Evolutionary conservation across 2,329 filamentous ascomycete genomes (phyloP).

Genomic region (Penicillium fuscoglaucum): DNA sequence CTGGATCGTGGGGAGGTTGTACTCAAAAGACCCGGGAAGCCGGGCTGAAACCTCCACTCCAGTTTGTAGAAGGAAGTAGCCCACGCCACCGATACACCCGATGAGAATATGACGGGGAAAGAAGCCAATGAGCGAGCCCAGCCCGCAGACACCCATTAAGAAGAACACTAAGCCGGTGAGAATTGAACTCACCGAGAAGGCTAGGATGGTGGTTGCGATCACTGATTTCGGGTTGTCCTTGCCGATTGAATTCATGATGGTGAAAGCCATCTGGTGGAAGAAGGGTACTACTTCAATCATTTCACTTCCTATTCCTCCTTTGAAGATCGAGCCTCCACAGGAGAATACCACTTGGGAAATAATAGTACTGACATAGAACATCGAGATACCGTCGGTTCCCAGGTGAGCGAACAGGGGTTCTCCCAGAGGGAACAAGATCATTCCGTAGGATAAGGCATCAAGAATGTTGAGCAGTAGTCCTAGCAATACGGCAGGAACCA

Average conservation of each 20-base stretch:
- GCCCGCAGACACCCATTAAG: conserved; percentile 78
- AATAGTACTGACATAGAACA: conserved; percentile 98
- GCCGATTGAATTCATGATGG: conserved; percentile 76
- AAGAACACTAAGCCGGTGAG: conserved; percentile 91
- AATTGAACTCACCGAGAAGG: conserved; percentile 87
- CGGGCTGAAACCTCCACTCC: conserved; percentile 92
- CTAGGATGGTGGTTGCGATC: conserved; percentile 88
- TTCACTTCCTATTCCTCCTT: conserved; percentile 88
- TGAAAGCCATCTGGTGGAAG: conserved; percentile 96
- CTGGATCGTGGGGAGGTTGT: conserved; percentile 72
- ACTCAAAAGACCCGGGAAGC: conserved; percentile 79
- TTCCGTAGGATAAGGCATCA: conserved; percentile 92
- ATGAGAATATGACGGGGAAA: conserved; percentile 96
- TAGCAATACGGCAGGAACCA: conserved; percentile 81
- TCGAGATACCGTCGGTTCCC: conserved; percentile 91
- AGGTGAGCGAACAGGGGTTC: conserved; percentile 81
- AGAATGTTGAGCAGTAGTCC: conserved; percentile 88
- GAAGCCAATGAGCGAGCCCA: conserved; percentile 93
- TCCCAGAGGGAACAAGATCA: conserved; percentile 93
- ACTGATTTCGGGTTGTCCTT: conserved; percentile 79
- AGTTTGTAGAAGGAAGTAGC: conserved; percentile 89
- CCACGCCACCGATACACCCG: conserved; percentile 94
- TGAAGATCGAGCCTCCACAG: conserved; percentile 78
- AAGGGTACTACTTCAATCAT: conserved; percentile 99
- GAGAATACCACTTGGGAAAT: conserved; percentile 90